Base-by-base conservation (phyloP, 2,329 filamentous ascomycete genomes). In the Paradendryphiella salina region DNA sequence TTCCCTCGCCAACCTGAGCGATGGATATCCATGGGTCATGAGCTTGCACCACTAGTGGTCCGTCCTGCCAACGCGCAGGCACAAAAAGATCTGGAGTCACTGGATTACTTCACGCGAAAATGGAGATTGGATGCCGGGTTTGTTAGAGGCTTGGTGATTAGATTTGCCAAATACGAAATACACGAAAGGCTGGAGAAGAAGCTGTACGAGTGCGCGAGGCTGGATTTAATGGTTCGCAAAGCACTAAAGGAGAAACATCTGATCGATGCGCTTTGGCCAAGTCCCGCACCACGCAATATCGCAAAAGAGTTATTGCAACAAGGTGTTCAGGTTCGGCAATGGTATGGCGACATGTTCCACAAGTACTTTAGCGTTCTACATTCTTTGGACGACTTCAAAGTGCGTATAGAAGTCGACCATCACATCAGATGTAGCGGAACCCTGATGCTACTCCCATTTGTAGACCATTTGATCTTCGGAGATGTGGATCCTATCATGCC, bases 311-410 rank as follows among this genome's bases (percentile, higher is more conserved):
- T 70, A 28, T 43, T 71, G 6, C 54, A 65, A 9, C 69, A 72
- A 23, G 70, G 69, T 23, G 65, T 70, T 1, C 64, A 69, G 39
- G 67, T 71, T 1, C 52, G 70, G 8, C 56, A 59, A 28, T 73
- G 69, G 69, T 73, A 71, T 48, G 69, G 69, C 23, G 69, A 72
- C 42, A 73, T 73, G 70, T 72, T 72, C 35, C 54, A 60, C 13
- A 73, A 72, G 52, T 73, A 73, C 49, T 73, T 73, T 45, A 57
- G 49, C 3, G 54, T 61, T 13, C 52, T 73, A 21, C 65, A 64
- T 26, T 61, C 64, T 0, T 44, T 72, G 8, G 69, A 71, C 4
- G 61, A 70, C 9, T 72, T 71, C 20, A 41, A 59, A 20, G 52
- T 73, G 0, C 54, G 64, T 4, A 63, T 64, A 1, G 70, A 73